phyloP scores from a whole-genome alignment of 1,284 basidiomycete species.

The Gomphus sp. region DNA sequence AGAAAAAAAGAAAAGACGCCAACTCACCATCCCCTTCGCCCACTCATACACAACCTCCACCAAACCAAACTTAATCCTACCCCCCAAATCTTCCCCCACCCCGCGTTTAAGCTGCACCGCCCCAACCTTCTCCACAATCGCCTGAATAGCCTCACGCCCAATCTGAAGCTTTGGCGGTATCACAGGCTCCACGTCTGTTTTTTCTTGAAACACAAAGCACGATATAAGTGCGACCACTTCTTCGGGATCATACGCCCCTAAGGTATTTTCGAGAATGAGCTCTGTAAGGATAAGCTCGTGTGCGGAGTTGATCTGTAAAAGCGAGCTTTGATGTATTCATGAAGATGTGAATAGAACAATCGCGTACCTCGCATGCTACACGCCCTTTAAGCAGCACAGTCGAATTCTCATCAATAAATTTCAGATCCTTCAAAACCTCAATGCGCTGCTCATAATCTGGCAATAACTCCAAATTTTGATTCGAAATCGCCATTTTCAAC shows the following conservation, averaged over 20 bases:
- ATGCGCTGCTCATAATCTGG: conserved; percentile 97
- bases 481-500: conserved; percentile 78
- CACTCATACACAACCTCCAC: conserved; percentile 97
- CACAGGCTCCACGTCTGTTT: conserved; percentile 80
- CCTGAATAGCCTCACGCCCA: conserved; percentile 72
- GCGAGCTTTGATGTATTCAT: background rate
- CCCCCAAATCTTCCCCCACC: conserved; percentile 68
- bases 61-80: conserved; percentile 76
- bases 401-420: conserved; percentile 89
- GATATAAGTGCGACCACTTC: conserved; percentile 97
- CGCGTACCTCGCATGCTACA: conserved; percentile 87
- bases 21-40: conserved; percentile 93
- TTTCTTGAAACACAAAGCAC: conserved; percentile 96
- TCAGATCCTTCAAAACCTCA: conserved; percentile 82
- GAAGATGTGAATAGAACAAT: background rate
- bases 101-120: conserved; percentile 72
- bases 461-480: conserved; percentile 93
- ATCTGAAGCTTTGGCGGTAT: conserved; percentile 71
- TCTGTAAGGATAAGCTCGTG: conserved; percentile 95
- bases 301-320: conserved; percentile 84
- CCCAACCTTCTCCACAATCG: conserved; percentile 79
- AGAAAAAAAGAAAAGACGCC: conserved; percentile 5
- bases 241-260: conserved; percentile 85
- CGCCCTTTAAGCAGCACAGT: conserved; percentile 95
- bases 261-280: conserved; percentile 91